Conservation (phyloP, 1,284 basidiomycete genomes). For the Microbotryum saponariae region DNA sequence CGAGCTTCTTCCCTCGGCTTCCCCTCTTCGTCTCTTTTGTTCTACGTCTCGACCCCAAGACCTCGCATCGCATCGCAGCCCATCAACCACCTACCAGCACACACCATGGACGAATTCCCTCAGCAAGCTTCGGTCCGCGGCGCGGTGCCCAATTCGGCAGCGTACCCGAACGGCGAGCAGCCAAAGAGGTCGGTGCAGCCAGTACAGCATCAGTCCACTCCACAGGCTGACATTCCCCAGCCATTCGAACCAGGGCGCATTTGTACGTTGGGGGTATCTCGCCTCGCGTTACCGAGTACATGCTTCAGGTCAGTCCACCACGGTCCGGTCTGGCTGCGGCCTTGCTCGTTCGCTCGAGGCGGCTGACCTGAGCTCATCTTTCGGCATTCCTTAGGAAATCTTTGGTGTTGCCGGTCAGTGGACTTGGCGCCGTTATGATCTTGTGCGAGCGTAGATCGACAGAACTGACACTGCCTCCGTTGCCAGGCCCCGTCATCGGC, state of each 20-base stretch:
- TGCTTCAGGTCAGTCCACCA: slow-evolving; percentile 31
- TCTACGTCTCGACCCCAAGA: background rate
- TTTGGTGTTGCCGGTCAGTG: slow-evolving; percentile 31
- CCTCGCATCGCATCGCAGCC: slow-evolving; percentile 1
- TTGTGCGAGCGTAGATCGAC: background rate
- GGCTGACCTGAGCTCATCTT: background rate
- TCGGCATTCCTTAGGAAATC: slow-evolving; percentile 11
- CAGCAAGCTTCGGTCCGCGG: background rate
- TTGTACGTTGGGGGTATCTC: slow-evolving; percentile 96
- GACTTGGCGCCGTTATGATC: background rate
- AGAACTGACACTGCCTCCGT: too few species aligned
- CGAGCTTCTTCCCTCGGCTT: background rate
- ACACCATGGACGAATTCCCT: background rate
- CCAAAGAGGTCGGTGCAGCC: slow-evolving; percentile 10
- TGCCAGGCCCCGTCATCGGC: slow-evolving; percentile 77
- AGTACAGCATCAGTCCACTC: too few species aligned
- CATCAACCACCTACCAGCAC: background rate
- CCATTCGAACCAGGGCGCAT: slow-evolving; percentile 41
- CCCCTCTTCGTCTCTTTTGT: background rate
- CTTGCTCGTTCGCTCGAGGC: slow-evolving; percentile 5
- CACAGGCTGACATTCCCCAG: too few species aligned
- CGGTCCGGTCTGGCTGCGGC: background rate
- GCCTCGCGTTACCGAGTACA: slow-evolving; percentile 61
- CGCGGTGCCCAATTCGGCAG: too few species aligned
- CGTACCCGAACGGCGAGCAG: slow-evolving; percentile 3